These are phyloP conservation scores for Talaromyces sp. DNA, from an alignment of 2,329 filamentous ascomycete genomes.

Conservation along the genomic window DNA sequence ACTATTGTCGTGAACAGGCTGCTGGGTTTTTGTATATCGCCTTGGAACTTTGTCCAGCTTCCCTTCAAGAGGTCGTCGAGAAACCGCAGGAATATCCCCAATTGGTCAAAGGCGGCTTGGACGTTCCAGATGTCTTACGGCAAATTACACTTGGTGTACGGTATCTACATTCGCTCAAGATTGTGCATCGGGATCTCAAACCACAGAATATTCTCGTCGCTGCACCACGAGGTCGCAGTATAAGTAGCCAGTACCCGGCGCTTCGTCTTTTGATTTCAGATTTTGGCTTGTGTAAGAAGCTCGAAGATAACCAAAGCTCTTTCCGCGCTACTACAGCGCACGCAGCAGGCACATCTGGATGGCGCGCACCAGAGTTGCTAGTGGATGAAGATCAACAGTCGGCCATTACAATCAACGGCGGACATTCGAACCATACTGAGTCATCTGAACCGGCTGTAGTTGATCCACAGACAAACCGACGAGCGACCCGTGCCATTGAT, in stretches of 20 bases:
- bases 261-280: slow-evolving; percentile 93
- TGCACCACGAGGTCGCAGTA: slow-evolving; percentile 50
- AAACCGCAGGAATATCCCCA: slow-evolving; percentile 65
- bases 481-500: slow-evolving; percentile 92
- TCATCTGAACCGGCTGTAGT: slow-evolving; percentile 53
- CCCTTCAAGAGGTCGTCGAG: slow-evolving; percentile 85
- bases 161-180: slow-evolving; percentile 85
- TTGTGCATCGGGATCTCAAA: slow-evolving; percentile 95
- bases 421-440: slow-evolving; percentile 39
- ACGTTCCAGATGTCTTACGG: slow-evolving; percentile 75
- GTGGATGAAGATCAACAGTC: slow-evolving; percentile 68
- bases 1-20: slow-evolving; percentile 87
- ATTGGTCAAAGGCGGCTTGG: slow-evolving; percentile 63
- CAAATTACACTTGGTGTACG: slow-evolving; percentile 87
- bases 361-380: slow-evolving; percentile 92
- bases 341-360: slow-evolving; percentile 88
- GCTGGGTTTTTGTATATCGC: slow-evolving; percentile 94
- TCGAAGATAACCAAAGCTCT: slow-evolving; percentile 90
- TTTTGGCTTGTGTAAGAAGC: slow-evolving; percentile 95
- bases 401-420: slow-evolving; percentile 22
- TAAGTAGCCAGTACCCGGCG: slow-evolving; percentile 50
- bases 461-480: slow-evolving; percentile 60
- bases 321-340: slow-evolving; percentile 92
- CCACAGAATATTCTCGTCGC: slow-evolving; percentile 94
- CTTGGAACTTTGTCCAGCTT: slow-evolving; percentile 88